Conservation (phyloP, 1,284 basidiomycete genomes). For the Malassezia cuniculi region DNA sequence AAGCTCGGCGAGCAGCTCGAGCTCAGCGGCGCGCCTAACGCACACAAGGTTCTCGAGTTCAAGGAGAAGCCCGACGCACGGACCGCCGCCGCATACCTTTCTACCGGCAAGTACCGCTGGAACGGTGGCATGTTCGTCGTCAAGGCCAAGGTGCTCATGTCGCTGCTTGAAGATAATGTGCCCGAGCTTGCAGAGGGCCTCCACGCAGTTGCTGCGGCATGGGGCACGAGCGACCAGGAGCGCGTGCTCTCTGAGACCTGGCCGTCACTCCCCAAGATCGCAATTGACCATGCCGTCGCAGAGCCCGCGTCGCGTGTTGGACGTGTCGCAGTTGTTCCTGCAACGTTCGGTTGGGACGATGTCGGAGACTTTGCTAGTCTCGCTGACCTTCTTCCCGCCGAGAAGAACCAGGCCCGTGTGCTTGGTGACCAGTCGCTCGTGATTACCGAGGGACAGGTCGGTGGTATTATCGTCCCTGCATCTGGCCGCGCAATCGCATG, state of each 20-base stretch:
- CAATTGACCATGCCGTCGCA: constrained; percentile 44
- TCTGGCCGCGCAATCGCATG: constrained; percentile 39
- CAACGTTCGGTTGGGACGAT: constrained; percentile 45
- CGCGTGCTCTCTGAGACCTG: constrained; percentile 28
- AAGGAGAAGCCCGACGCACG: constrained; percentile 45
- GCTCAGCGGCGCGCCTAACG: constrained; percentile 34
- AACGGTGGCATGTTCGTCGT: constrained; percentile 46
- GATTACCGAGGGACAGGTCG: constrained; percentile 40
- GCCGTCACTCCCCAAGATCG: constrained; percentile 41
- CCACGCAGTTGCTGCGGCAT: constrained; percentile 29
- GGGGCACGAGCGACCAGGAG: constrained; percentile 28
- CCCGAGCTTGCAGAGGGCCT: constrained; percentile 39
- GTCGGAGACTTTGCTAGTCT: constrained; percentile 42
- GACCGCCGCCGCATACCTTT: constrained; percentile 39
- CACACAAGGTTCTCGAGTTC: constrained; percentile 39
- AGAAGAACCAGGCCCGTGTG: constrained; percentile 41
- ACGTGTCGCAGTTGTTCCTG: constrained; percentile 42
- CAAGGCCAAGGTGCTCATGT: constrained; percentile 33
- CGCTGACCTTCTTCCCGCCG: constrained; percentile 42
- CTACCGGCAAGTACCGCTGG: constrained; percentile 44
- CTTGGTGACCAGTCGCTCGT: constrained; percentile 37
- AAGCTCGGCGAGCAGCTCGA: constrained; percentile 39
- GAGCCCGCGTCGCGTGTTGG: constrained; percentile 41
- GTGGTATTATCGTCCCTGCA: constrained; percentile 39
- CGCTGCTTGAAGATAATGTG: constrained; percentile 27